Conservation (phyloP, 2,329 filamentous ascomycete genomes). For the Cercospora sojina region DNA sequence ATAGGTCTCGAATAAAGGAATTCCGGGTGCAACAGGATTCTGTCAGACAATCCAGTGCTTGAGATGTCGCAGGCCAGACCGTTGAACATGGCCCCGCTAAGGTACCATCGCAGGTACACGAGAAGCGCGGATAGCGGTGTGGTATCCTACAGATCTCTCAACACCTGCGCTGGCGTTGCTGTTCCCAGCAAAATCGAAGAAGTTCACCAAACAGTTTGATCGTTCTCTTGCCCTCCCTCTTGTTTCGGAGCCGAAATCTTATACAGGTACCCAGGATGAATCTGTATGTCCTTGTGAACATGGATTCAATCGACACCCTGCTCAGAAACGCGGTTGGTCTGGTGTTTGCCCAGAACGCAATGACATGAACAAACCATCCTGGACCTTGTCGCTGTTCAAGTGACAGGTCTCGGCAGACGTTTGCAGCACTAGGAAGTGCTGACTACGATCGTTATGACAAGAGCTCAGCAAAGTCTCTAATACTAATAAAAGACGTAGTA, state of each 20-base stretch:
- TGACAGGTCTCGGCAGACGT: not conserved
- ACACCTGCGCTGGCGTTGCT: not conserved
- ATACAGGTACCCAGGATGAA: not conserved
- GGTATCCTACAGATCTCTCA: not conserved
- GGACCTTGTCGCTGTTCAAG: not conserved
- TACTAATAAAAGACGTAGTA: not conserved
- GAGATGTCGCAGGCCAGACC: not conserved
- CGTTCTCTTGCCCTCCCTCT: not conserved
- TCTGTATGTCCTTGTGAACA: not conserved
- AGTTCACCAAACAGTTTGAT: not conserved
- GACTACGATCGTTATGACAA: not conserved
- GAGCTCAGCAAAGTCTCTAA: not conserved
- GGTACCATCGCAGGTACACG: not conserved
- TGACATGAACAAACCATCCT: not conserved
- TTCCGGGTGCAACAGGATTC: not conserved
- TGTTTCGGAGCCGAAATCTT: conserved; percentile 5
- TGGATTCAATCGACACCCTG: not conserved
- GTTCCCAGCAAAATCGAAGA: not conserved
- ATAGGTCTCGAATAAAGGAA: not conserved
- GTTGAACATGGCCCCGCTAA: not conserved
- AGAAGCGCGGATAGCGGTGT: conserved; percentile 7
- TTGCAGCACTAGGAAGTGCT: not conserved
- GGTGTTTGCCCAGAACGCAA: conserved; percentile 1
- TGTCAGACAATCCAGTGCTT: not conserved
- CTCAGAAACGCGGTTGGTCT: not conserved